Base-by-base conservation (phyloP, 1,284 basidiomycete species). In the Irpex sp. region DNA sequence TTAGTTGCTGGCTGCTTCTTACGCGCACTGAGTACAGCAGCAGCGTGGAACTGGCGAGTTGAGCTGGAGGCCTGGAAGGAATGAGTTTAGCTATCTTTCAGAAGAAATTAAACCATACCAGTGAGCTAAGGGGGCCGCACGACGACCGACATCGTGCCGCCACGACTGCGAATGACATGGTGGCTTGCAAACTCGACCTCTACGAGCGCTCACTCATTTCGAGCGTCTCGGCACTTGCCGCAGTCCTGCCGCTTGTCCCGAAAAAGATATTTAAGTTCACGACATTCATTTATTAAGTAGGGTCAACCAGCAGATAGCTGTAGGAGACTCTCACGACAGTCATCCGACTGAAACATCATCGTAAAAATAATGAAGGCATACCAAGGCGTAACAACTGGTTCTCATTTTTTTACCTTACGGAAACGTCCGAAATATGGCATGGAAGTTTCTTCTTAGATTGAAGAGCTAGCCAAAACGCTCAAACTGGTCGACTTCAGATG, bases 1-100 rank as follows among this genome's bases (percentile, higher is more conserved):
- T 90, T 90, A 6, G 86, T 84, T 5, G 81, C 73, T 3, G 81
- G 78, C 58, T 82, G 53, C 65, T 68, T 82, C 71, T 81, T 81
- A 63, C 79, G 81, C 11, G 80, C 82, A 46, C 81, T 72, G 31
- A 79, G 69, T 63, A 75, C 71, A 57, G 73, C 74, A 17, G 77
- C 84, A 5, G 81, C 81, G 37, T 82, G 83, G 69, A 90, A 88
- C 55, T 75, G 73, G 37, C 85, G 70, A 75, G 65, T 63, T 60
- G 63, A 54, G 9, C 6, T 54, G 11, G 53, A 33, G 5, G 26
- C 53, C 53, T 54, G 66, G 49, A 66, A 39, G 35, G 57, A 15
- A 51, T 51, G 36, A 58, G 54, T 5, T 39, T 15, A 49, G 17
- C 17, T n/a, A 50, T 37, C 47, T 49, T 61, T n/a, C 49, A 15